Evolutionary conservation across 345 rosid species (phyloP), one percentile per base, ranked within the genome.

Genomic region (Brassica carinata): DNA sequence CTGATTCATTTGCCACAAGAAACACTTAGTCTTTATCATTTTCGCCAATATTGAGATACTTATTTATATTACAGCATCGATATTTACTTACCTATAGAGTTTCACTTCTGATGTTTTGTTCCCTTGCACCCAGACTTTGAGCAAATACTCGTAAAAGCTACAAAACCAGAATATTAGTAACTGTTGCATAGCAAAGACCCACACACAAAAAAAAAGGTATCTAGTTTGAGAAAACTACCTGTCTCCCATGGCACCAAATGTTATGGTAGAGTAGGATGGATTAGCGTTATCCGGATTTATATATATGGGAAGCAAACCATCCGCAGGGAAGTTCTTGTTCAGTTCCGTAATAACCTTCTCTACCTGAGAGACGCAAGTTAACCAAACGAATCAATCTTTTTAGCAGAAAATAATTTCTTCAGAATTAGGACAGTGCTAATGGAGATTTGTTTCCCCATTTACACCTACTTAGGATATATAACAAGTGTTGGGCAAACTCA

Each of bases 221-320:
- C 4, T 30, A 5, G 64, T 18, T 51, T 55, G 58, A 78, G 27
- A 15, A 74, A 74, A 5, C 1, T 86, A 96, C 99, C 99, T 93
- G 79, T 96, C 99, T 77, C 99, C 98, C 99, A 93, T 96, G 73
- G 99, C 98, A 83, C 99, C 99, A 87, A 93, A 96, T 74, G 99
- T 96, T 64, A 92, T 90, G 43, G 92, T 84, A 0, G 98, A 83
- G 86, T 85, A 84, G 5, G 99, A 83, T 71, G 91, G 78, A 14
- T 79, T 75, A 61, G 84, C 97, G 23, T 81, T 87, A 1, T 87
- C 77, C 38, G 95, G 97, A 85, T 79, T 84, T 74, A 96, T 86
- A 82, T 92, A 96, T 43, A 93, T 96, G 77, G 98, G 98, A 67
- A 93, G 96, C 78, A 96, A 86, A 80, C 98, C 99, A 83, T 96